phyloP scores from a whole-genome alignment of 768 basidiomycete genomes.

The Daedaleopsis nitida region DNA sequence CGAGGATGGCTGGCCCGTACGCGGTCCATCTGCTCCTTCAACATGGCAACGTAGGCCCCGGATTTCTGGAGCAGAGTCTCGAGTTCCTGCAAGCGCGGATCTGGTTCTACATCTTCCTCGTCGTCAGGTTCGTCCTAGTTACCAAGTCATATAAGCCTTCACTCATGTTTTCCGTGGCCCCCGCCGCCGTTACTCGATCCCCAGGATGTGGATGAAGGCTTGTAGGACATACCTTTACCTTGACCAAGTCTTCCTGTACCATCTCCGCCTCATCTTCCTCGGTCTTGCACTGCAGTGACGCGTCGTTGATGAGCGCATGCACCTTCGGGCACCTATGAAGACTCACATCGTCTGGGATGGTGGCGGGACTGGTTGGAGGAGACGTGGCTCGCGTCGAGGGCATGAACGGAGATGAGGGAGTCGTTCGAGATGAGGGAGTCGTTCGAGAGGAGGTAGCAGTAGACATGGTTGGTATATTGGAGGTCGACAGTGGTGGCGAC shows the following conservation, averaged over 20 bases:
- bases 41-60: conserved; percentile 68
- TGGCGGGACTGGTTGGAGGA: conserved; percentile 11
- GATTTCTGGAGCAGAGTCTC: conserved; percentile 76
- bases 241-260: not conserved
- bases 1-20: conserved; percentile 10
- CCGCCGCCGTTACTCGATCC: too few species aligned
- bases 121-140: not conserved
- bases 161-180: too few species aligned
- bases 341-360: conserved; percentile 11
- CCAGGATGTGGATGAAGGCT: too few species aligned
- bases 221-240: not conserved
- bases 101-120: conserved; percentile 5
- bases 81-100: conserved; percentile 38
- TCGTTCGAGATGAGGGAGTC: not conserved
- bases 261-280: not conserved
- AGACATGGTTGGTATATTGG: conserved; percentile 8
- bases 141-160: not conserved
- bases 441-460: conserved; percentile 13
- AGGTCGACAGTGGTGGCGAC: too few species aligned
- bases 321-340: not conserved
- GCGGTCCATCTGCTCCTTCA: conserved; percentile 74
- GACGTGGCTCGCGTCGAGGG: conserved; percentile 20
- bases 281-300: not conserved
- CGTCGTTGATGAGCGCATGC: not conserved
- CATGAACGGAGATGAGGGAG: not conserved